Percentiles rank a stretch among this genome's conserved stretches.
Evolutionary conservation across 192 early-diverging fungal species (phyloP).

Genomic region (Radiomyces spectabilis): DNA sequence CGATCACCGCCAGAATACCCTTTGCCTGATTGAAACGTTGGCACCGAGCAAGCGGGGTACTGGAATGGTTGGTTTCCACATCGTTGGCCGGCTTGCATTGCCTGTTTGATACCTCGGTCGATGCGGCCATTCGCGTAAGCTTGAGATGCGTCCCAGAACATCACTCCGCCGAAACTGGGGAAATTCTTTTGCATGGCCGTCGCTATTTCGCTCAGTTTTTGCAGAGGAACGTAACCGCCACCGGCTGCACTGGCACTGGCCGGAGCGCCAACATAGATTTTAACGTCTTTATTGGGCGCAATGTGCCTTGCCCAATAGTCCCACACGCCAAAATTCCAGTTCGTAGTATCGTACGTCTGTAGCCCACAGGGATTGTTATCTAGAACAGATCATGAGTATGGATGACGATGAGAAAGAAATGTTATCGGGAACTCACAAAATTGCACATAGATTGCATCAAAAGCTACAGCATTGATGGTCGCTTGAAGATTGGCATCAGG

Average conservation of each 20-base stretch:
- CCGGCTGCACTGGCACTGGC: slow-evolving; percentile 46
- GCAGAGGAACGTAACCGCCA: slow-evolving; percentile 39
- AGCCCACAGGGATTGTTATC: slow-evolving; percentile 56
- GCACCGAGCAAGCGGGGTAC: slow-evolving; percentile 25
- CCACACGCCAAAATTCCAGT: slow-evolving; percentile 43
- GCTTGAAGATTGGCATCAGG: slow-evolving; percentile 52
- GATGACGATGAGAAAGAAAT: background rate
- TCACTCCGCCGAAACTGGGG: slow-evolving; percentile 48
- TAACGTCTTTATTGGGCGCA: slow-evolving; percentile 52
- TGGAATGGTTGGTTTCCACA: slow-evolving; percentile 12
- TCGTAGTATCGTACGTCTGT: slow-evolving; percentile 12
- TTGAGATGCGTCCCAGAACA: slow-evolving; percentile 50
- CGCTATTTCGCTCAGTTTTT: slow-evolving; percentile 31
- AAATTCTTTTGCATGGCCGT: slow-evolving; percentile 30
- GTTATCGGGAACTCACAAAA: slow-evolving; percentile 30
- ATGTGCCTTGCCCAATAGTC: slow-evolving; percentile 50
- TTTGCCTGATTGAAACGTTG: slow-evolving; percentile 22
- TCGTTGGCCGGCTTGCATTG: background rate
- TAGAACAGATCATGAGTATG: background rate
- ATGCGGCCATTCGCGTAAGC: slow-evolving; percentile 20
- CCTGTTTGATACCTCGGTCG: slow-evolving; percentile 5
- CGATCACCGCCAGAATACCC: slow-evolving; percentile 27
- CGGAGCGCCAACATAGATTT: slow-evolving; percentile 54
- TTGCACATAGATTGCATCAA: slow-evolving; percentile 58
- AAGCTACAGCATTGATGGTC: slow-evolving; percentile 42